Evolutionary conservation across 805 yeast species (phyloP).

Genomic region (Candida vartiovaarae): DNA sequence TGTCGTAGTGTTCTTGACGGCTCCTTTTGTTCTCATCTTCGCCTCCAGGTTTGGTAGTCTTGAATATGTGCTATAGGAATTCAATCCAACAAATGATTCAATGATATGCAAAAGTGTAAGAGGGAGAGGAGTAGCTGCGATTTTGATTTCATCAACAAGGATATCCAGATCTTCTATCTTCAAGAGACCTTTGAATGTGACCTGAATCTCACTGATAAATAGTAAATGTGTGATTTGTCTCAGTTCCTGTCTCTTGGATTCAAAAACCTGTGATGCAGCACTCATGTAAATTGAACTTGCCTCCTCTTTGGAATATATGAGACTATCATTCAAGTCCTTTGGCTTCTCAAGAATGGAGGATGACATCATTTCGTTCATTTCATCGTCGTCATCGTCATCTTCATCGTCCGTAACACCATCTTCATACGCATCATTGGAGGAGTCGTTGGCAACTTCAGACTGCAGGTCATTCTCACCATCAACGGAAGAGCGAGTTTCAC

Average conservation of each 20-base stretch:
- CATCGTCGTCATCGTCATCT: conserved; percentile 20
- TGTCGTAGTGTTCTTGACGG: not conserved
- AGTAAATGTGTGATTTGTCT: conserved; percentile 14
- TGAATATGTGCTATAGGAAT: conserved; percentile 3
- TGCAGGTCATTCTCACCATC: not conserved
- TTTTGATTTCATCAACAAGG: conserved; percentile 30
- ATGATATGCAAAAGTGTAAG: conserved; percentile 17
- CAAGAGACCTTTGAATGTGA: conserved; percentile 43
- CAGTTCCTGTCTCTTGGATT: conserved; percentile 12
- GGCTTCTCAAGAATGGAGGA: conserved; percentile 22
- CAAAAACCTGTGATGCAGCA: conserved; percentile 53
- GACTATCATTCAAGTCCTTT: conserved; percentile 39
- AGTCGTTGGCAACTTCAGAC: not conserved
- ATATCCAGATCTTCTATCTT: conserved; percentile 26
- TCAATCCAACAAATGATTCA: conserved; percentile 20
- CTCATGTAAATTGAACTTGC: conserved; percentile 77
- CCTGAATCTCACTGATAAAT: conserved; percentile 26
- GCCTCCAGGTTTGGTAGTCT: conserved; percentile 8
- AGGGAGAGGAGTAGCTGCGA: conserved; percentile 35
- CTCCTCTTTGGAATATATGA: conserved; percentile 60
- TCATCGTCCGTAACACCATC: conserved; percentile 20
- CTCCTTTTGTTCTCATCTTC: conserved; percentile 1
- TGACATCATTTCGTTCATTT: conserved; percentile 25
- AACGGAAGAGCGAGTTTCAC: conserved; percentile 6
- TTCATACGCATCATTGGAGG: conserved; percentile 5